phyloP scores from a whole-genome alignment of 1,284 basidiomycete species.

The Microbotryum lychnidis-dioicae region DNA sequence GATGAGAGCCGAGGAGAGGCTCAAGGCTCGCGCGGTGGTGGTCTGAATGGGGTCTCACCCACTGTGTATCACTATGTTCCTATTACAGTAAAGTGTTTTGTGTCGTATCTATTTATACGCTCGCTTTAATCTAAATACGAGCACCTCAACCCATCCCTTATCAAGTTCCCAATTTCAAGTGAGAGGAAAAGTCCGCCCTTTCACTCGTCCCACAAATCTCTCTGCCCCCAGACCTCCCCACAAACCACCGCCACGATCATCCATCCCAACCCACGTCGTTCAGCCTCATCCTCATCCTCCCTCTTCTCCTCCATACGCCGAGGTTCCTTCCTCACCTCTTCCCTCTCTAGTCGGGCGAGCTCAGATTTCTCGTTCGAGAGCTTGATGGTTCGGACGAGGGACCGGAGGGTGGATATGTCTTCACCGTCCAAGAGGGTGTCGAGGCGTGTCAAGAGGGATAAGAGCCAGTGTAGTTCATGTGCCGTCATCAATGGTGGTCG shows the following conservation, averaged over 20 bases:
- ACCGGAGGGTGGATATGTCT: constrained; percentile 67
- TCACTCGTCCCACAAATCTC: constrained; percentile 67
- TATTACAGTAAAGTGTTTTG: too few species aligned
- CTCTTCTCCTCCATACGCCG: constrained; percentile 29
- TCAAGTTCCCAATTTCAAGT: too few species aligned
- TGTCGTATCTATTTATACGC: too few species aligned
- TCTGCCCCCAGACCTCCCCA: constrained; percentile 71
- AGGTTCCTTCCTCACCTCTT: constrained; percentile 27
- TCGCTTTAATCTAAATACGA: too few species aligned
- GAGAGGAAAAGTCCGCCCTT: too few species aligned
- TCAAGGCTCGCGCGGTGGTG: too few species aligned
- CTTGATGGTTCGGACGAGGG: constrained; percentile 65
- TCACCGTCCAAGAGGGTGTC: constrained; percentile 65
- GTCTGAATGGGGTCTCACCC: too few species aligned
- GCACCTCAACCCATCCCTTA: too few species aligned
- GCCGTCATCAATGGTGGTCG: constrained; percentile 49
- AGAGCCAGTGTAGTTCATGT: constrained; percentile 72
- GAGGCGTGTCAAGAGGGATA: constrained; percentile 63
- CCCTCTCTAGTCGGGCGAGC: constrained; percentile 7
- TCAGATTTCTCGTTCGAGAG: constrained; percentile 45
- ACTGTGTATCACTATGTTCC: too few species aligned
- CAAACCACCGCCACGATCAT: constrained; percentile 61
- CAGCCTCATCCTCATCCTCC: constrained; percentile 19
- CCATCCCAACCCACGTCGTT: constrained; percentile 67
- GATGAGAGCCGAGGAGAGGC: too few species aligned